phyloP scores from a whole-genome alignment of 352 stramenopile species.

The Pythium periplocum region DNA sequence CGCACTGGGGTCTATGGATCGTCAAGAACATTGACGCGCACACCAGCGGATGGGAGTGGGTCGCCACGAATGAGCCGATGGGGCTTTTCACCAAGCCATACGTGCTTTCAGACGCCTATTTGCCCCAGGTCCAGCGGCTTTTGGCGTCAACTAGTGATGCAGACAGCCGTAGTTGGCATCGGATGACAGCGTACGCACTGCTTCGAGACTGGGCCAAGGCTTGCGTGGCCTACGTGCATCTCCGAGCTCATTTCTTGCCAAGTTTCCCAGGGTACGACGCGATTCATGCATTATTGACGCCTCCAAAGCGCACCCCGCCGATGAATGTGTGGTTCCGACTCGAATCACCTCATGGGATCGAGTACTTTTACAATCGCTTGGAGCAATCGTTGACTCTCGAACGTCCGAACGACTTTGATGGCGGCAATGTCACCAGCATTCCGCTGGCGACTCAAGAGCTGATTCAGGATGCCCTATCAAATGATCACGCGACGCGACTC shows the following conservation, averaged over 20 bases:
- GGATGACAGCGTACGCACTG: slow-evolving; percentile 43
- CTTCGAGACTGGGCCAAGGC: slow-evolving; percentile 45
- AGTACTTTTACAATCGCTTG: slow-evolving; percentile 66
- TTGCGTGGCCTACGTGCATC: slow-evolving; percentile 49
- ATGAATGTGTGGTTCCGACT: slow-evolving; percentile 62
- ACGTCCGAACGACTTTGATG: slow-evolving; percentile 51
- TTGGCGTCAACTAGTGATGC: slow-evolving; percentile 17
- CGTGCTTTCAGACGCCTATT: slow-evolving; percentile 28
- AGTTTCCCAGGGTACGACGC: slow-evolving; percentile 34
- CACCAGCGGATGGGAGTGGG: slow-evolving; percentile 56
- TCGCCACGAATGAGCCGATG: slow-evolving; percentile 51
- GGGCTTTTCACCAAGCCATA: slow-evolving; percentile 76
- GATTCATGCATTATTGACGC: slow-evolving; percentile 35
- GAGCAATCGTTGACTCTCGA: slow-evolving; percentile 36
- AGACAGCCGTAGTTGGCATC: slow-evolving; percentile 44
- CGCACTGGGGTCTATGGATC: slow-evolving; percentile 59
- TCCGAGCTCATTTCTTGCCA: slow-evolving; percentile 43
- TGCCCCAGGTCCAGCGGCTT: slow-evolving; percentile 31
- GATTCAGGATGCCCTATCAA: slow-evolving; percentile 35
- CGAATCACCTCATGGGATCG: slow-evolving; percentile 33
- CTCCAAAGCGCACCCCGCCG: slow-evolving; percentile 41
- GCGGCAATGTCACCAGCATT: slow-evolving; percentile 35
- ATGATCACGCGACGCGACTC: slow-evolving; percentile 31
- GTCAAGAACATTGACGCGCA: slow-evolving; percentile 76
- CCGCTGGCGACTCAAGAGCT: slow-evolving; percentile 38